These are phyloP conservation scores for Marasmius fiardii DNA, from an alignment of 1,284 basidiomycete genomes.

Conservation along the genomic window DNA sequence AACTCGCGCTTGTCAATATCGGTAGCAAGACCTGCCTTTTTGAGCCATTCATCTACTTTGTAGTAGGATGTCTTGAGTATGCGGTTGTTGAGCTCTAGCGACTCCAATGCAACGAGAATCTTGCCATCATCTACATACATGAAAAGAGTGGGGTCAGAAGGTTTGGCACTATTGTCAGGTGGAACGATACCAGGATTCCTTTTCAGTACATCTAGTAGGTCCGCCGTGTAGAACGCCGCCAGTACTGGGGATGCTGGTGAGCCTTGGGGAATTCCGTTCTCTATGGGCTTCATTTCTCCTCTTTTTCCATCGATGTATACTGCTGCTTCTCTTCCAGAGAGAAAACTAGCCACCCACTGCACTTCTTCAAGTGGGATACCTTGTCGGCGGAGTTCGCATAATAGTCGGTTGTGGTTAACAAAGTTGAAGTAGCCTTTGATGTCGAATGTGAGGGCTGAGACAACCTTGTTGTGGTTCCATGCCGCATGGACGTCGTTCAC, in stretches of 20 bases:
- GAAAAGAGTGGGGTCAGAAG: slow-evolving; percentile 5
- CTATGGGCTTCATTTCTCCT: slow-evolving; percentile 18
- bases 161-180: background rate
- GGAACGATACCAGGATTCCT: background rate
- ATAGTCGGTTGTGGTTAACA: slow-evolving; percentile 11
- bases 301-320: slow-evolving; percentile 22
- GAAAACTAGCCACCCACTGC: slow-evolving; percentile 14
- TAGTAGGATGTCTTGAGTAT: slow-evolving; percentile 14
- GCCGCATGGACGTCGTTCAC: slow-evolving; percentile 23
- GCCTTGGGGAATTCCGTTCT: slow-evolving; percentile 23
- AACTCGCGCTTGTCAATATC: slow-evolving; percentile 6
- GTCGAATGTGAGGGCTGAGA: slow-evolving; percentile 24
- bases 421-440: slow-evolving; percentile 28
- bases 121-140: slow-evolving; percentile 20
- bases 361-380: slow-evolving; percentile 15
- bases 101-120: slow-evolving; percentile 13
- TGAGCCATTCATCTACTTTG: background rate
- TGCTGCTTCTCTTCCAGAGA: slow-evolving; percentile 18
- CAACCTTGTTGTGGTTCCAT: slow-evolving; percentile 18
- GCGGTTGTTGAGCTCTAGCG: slow-evolving; percentile 15
- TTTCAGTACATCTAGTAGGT: slow-evolving; percentile 17
- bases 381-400: slow-evolving; percentile 13
- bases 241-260: slow-evolving; percentile 24
- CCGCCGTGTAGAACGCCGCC: slow-evolving; percentile 18
- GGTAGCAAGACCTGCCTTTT: slow-evolving; percentile 2